Evolutionary conservation across 1,284 basidiomycete species (phyloP).

Genomic region (Porogramme epimiltina): DNA sequence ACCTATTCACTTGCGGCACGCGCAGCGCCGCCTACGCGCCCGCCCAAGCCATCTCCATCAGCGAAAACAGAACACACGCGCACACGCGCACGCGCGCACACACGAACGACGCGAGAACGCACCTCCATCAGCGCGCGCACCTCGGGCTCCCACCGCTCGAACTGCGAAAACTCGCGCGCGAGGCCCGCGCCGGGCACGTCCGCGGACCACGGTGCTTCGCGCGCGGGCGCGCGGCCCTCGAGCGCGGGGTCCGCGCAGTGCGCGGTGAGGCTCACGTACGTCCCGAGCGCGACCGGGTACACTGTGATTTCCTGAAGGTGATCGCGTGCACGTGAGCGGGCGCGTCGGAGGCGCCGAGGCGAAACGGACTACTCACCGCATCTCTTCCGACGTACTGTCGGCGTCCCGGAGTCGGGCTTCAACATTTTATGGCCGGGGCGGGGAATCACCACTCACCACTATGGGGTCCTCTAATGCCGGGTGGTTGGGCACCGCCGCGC

Average conservation of each 20-base stretch:
- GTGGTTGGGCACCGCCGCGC: slow-evolving; percentile 34
- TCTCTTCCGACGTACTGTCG: slow-evolving; percentile 45
- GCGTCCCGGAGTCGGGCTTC: no score
- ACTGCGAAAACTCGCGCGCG: slow-evolving; percentile 32
- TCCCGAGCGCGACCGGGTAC: slow-evolving; percentile 45
- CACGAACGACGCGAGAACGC: not conserved
- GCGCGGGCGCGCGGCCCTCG: slow-evolving; percentile 34
- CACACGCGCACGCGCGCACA: no score
- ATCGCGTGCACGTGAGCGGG: not conserved
- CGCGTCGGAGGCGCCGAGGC: no score
- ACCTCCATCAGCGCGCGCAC: slow-evolving; percentile 44
- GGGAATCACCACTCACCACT: slow-evolving; percentile 31
- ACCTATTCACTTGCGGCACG: slow-evolving; percentile 32
- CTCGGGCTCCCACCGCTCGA: slow-evolving; percentile 44
- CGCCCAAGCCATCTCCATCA: not conserved
- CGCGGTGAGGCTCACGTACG: slow-evolving; percentile 44
- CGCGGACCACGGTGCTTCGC: slow-evolving; percentile 40
- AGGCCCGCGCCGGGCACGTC: slow-evolving; percentile 16
- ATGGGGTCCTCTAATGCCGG: slow-evolving; percentile 35
- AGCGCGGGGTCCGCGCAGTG: slow-evolving; percentile 34
- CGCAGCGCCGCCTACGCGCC: not conserved
- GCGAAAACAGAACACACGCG: not conserved
- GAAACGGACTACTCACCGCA: slow-evolving; percentile 33
- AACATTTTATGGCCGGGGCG: not conserved
- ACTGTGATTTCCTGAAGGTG: slow-evolving; percentile 41